Percentiles rank a stretch among this genome's conserved stretches.
Evolutionary conservation across 1,284 basidiomycete genomes (phyloP).

Genomic region (Microbotryomycetes sp.): DNA sequence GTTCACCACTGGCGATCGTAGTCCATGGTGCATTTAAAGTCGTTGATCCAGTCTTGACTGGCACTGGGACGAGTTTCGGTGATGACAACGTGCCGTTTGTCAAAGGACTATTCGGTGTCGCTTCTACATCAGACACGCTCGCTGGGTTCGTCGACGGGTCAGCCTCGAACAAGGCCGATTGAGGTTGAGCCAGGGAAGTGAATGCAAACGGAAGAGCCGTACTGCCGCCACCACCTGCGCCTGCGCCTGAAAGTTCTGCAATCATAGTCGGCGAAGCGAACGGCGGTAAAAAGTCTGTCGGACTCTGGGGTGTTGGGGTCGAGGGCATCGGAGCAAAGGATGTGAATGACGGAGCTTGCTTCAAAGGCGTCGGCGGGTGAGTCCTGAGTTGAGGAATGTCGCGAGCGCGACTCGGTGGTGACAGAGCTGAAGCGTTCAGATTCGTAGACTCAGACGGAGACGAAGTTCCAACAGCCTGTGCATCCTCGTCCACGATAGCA

Average conservation of each 20-base stretch:
- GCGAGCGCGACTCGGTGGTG: not conserved
- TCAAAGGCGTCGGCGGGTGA: slow-evolving; percentile 23
- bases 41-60: not conserved
- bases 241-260: no score
- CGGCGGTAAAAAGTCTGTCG: not conserved
- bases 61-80: not conserved
- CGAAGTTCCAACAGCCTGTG: not conserved
- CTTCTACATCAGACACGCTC: no score
- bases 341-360: not conserved
- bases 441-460: not conserved
- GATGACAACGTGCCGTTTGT: no score
- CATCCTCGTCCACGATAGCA: not conserved
- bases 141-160: no score
- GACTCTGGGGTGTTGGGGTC: not conserved
- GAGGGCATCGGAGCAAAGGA: not conserved
- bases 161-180: no score
- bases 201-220: no score
- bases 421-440: not conserved
- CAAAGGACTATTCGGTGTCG: no score
- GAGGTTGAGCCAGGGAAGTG: no score
- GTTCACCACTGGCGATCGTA: not conserved
- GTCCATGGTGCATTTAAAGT: not conserved
- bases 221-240: no score
- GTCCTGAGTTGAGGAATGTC: slow-evolving; percentile 13
- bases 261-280: not conserved